These are phyloP conservation scores for Erigeron philadelphicus DNA, from an alignment of 140 eudicot genomes.

Conservation along the genomic window DNA sequence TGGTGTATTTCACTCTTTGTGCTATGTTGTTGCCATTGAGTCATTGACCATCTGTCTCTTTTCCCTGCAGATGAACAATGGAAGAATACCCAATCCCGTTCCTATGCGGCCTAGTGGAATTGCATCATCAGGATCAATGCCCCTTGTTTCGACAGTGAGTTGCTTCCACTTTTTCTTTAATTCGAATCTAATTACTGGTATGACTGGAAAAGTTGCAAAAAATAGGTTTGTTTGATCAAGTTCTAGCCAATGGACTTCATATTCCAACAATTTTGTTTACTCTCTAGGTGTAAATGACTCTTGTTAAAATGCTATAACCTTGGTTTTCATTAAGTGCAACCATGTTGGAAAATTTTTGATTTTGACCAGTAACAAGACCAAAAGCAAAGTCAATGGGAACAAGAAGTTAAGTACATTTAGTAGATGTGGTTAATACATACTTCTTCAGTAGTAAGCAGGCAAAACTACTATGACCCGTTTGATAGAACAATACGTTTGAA, in stretches of 20 bases:
- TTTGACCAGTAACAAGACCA: too few species aligned
- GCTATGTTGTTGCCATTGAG: background rate
- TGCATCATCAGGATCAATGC: slow-evolving; percentile 37
- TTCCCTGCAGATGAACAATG: slow-evolving; percentile 42
- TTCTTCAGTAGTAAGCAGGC: too few species aligned
- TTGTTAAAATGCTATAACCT: too few species aligned
- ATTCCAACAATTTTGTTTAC: too few species aligned
- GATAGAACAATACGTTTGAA: too few species aligned
- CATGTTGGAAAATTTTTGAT: too few species aligned
- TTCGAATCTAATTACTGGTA: background rate
- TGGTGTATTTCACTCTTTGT: background rate
- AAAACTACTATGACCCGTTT: too few species aligned
- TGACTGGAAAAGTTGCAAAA: background rate
- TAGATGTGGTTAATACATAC: too few species aligned
- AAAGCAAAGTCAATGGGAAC: too few species aligned
- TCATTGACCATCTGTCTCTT: background rate
- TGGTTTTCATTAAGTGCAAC: too few species aligned
- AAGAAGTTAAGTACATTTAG: too few species aligned
- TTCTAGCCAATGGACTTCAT: background rate
- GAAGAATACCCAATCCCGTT: slow-evolving; percentile 49
- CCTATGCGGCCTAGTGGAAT: slow-evolving; percentile 47
- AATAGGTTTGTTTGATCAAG: background rate
- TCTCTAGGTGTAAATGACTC: too few species aligned
- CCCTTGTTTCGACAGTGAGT: slow-evolving; percentile 52
- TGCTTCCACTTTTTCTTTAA: background rate